phyloP scores from a whole-genome alignment of 495 filamentous ascomycete genomes.

The Ascobolus immersus region DNA sequence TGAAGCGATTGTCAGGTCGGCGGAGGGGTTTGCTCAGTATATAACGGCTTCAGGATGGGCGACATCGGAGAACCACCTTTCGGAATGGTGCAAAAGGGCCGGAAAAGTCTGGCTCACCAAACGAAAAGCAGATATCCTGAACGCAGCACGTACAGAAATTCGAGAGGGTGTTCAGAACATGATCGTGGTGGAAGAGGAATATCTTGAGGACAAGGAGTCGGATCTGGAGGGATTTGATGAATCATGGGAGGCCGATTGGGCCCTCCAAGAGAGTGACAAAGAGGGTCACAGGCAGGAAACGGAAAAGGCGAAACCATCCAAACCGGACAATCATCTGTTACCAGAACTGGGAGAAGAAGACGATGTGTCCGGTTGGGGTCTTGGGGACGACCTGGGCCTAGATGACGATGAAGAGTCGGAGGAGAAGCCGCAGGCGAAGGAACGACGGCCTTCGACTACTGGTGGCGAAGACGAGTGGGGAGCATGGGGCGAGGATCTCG shows the following conservation, averaged over 20 bases:
- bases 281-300: slow-evolving; percentile 22
- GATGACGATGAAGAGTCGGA: slow-evolving; percentile 8
- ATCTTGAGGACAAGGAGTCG: not conserved
- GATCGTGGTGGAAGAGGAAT: slow-evolving; percentile 19
- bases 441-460: not conserved
- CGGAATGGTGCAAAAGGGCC: slow-evolving; percentile 55
- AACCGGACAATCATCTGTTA: not conserved
- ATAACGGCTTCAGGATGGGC: no score
- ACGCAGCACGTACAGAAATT: no score
- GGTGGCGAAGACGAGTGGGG: slow-evolving; percentile 16
- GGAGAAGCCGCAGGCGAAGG: slow-evolving; percentile 4
- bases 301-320: slow-evolving; percentile 1
- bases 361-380: slow-evolving; percentile 35
- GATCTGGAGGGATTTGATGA: slow-evolving; percentile 1
- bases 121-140: slow-evolving; percentile 49
- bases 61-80: slow-evolving; percentile 40
- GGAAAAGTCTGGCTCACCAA: slow-evolving; percentile 70
- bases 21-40: no score
- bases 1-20: no score
- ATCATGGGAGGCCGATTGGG: slow-evolving; percentile 34
- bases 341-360: slow-evolving; percentile 20
- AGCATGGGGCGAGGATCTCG: slow-evolving; percentile 12
- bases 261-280: slow-evolving; percentile 43
- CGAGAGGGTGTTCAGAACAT: slow-evolving; percentile 21
- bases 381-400: slow-evolving; percentile 23